A percentile compares a stretch with the other conserved stretches of the same genome.
These are phyloP conservation scores for Naganishia cerealis DNA, from an alignment of 1,284 basidiomycete genomes.

Conservation along the genomic window DNA sequence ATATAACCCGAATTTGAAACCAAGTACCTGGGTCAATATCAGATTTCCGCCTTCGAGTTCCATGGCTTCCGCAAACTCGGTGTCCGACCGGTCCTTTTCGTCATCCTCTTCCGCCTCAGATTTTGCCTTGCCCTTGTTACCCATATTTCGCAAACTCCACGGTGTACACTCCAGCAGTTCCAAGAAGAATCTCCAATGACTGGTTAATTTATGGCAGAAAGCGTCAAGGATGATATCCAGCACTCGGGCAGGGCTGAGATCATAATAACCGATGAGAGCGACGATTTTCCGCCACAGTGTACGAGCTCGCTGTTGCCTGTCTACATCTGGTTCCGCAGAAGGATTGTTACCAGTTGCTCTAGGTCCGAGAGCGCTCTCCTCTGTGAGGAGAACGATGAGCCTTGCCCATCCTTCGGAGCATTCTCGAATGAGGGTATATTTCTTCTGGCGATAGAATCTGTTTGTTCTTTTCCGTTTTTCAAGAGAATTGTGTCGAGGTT, in stretches of 20 bases:
- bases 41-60: conserved; percentile 58
- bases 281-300: conserved; percentile 83
- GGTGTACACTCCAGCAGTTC: conserved; percentile 79
- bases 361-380: conserved; percentile 40
- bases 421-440: conserved; percentile 95
- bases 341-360: conserved; percentile 31
- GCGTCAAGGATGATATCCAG: conserved; percentile 92
- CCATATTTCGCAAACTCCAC: conserved; percentile 59
- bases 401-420: conserved; percentile 97
- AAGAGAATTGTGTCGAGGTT: conserved; percentile 34
- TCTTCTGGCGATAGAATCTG: conserved; percentile 86
- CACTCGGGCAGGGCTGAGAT: conserved; percentile 89
- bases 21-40: conserved; percentile 84
- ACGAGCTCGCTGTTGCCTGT: conserved; percentile 43
- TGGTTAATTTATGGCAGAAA: conserved; percentile 74
- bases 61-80: conserved; percentile 52
- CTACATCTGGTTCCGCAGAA: conserved; percentile 9
- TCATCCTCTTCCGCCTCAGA: conserved; percentile 37
- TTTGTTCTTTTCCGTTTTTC: conserved; percentile 38
- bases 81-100: conserved; percentile 40
- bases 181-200: conserved; percentile 89
- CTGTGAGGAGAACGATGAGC: conserved; percentile 75
- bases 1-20: conserved; percentile 92
- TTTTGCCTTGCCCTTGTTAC: conserved; percentile 40
- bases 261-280: conserved; percentile 89